Conservation (phyloP, 257 asterid species). For the Nicotiana noctiflora region DNA sequence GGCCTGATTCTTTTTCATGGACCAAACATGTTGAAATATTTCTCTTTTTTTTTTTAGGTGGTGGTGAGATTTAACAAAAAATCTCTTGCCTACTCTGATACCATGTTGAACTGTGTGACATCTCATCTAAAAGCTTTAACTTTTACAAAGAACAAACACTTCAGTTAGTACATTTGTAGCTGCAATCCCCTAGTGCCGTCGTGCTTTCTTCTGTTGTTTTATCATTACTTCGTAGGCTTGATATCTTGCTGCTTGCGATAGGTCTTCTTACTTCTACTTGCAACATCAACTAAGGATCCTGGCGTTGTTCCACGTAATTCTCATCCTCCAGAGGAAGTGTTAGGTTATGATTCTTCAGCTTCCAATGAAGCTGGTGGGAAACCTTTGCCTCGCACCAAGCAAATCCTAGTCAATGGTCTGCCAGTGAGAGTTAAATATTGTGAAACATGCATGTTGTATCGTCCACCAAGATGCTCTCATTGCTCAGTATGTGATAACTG, state of each 20-base stretch:
- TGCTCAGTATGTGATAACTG: constrained; percentile 79
- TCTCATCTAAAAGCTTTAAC: too few species aligned
- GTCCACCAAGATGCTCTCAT: constrained; percentile 93
- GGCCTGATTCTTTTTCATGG: too few species aligned
- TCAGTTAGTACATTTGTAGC: not conserved
- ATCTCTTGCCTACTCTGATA: too few species aligned
- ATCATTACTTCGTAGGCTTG: not conserved
- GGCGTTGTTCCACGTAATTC: constrained; percentile 69
- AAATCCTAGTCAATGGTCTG: constrained; percentile 51
- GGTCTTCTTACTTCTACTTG: constrained; percentile 38
- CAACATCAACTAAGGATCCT: constrained; percentile 74
- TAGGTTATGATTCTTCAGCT: constrained; percentile 26
- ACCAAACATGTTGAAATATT: too few species aligned
- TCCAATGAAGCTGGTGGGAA: constrained; percentile 27
- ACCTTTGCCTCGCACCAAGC: constrained; percentile 41
- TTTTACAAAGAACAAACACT: too few species aligned
- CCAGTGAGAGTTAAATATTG: constrained; percentile 65
- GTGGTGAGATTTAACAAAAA: too few species aligned
- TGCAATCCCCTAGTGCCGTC: not conserved
- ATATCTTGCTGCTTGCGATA: not conserved
- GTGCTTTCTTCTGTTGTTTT: not conserved
- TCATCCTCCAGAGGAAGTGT: constrained; percentile 43
- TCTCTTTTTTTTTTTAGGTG: too few species aligned
- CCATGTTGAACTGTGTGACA: too few species aligned
- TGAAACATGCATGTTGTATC: constrained; percentile 73